Conservation (phyloP, 352 stramenopile genomes). For the Pythium myriotylum region DNA sequence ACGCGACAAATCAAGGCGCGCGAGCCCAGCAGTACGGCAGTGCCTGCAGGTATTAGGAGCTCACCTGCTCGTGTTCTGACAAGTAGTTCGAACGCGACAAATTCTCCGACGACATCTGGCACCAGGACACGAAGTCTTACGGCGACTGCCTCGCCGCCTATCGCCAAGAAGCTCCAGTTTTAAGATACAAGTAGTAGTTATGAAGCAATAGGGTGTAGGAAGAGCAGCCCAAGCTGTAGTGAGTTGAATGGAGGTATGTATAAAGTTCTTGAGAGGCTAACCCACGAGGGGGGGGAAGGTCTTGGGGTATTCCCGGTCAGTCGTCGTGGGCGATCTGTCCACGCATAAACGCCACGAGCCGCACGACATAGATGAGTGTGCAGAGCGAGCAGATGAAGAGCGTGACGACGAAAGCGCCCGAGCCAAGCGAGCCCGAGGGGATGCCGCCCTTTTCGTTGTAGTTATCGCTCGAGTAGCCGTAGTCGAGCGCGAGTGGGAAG, state of each 20-base stretch:
- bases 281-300: not conserved
- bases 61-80: conserved; percentile 26
- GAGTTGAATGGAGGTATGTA: not conserved
- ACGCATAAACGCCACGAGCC: conserved; percentile 58
- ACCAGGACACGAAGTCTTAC: conserved; percentile 14
- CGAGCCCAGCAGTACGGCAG: conserved; percentile 29
- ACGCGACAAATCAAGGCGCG: conserved; percentile 87
- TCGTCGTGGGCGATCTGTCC: conserved; percentile 34
- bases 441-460: conserved; percentile 80
- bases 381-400: conserved; percentile 78
- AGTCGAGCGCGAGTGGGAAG: conserved; percentile 73
- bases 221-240: not conserved
- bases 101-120: not conserved
- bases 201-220: not conserved
- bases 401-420: conserved; percentile 79
- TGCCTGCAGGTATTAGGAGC: conserved; percentile 21
- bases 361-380: conserved; percentile 63
- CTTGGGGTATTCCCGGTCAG: conserved; percentile 10
- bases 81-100: not conserved
- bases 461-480: conserved; percentile 78
- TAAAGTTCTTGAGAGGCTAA: not conserved
- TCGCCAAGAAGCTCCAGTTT: conserved; percentile 43
- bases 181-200: too few species aligned
- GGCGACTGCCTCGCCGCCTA: conserved; percentile 25
- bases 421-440: conserved; percentile 74